Evolutionary conservation across 495 filamentous ascomycete genomes (phyloP), one percentile per base, ranked within the genome.

Genomic region (Neurospora sublineolata): DNA sequence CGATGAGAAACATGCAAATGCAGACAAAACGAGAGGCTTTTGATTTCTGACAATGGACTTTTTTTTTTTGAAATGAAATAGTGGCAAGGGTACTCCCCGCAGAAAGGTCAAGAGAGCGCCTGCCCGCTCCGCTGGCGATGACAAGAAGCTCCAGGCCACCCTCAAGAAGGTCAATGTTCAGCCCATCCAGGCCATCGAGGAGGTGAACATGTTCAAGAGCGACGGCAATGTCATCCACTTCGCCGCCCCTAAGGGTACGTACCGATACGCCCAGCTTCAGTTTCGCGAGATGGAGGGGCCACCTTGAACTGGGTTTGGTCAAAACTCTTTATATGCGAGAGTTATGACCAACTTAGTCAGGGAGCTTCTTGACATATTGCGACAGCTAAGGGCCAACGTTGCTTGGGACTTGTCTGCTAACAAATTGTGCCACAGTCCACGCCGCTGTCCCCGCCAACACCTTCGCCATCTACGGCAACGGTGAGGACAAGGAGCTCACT

Each of bases 201-300:
- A 99, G 86, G 95, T 99, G 80, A 99, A 99, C 89, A 99, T 98
- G 96, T 98, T 98, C 90, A 99, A 98, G 89, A 91, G 92, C 82
- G 95, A 99, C 79, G 95, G 95, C 77, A 99, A 99, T 83, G 95
- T 99, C 82, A 98, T 99, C 81, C 95, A 99, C 88, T 99, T 99
- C 82, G 89, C 92, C 78, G 92, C 92, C 75, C 95, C 95, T 69
- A 97, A 97, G 86, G 95, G 95, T 98, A 82, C 77, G 86, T 86
- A 70, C 69, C 42, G 3, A 16, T 42, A 67, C 14, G 14, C 27
- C 52, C 30, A 33, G 27, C 4, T 27, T 33, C 52, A 16, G 30
- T 36, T 64, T 33, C 6, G 14, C 52, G 7, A 33, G 33, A 64
- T 64, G 52, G 14, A 30, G 46, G 46, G 10, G 23, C 52, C 23